Percentiles rank a stretch among this genome's conserved stretches.
Evolutionary conservation across 768 basidiomycete genomes (phyloP).

Genomic region (Glaciozyma martinii): DNA sequence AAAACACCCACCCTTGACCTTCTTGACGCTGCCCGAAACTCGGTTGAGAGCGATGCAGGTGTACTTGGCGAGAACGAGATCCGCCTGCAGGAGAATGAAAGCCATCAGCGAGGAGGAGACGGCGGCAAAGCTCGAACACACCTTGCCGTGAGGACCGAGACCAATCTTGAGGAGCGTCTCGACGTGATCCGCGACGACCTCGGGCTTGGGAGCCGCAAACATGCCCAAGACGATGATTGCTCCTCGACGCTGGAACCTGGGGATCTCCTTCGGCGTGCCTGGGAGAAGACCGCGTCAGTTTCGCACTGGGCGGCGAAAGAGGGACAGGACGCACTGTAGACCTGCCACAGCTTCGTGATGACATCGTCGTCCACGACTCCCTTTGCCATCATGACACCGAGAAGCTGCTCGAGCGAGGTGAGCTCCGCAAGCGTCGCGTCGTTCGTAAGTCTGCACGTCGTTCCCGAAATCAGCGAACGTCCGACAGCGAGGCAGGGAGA

Average conservation of each 20-base stretch:
- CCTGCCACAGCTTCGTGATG: constrained; percentile 85
- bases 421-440: constrained; percentile 87
- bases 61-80: constrained; percentile 81
- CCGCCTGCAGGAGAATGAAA: constrained; percentile 48
- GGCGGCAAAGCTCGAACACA: constrained; percentile 37
- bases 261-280: constrained; percentile 69
- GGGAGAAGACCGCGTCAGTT: background rate
- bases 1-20: constrained; percentile 67
- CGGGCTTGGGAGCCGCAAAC: constrained; percentile 74
- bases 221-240: constrained; percentile 96
- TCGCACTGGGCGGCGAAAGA: background rate
- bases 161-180: constrained; percentile 80
- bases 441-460: constrained; percentile 62
- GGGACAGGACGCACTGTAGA: constrained; percentile 61
- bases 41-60: constrained; percentile 89
- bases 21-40: constrained; percentile 88
- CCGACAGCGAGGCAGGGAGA: background rate
- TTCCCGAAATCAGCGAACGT: background rate
- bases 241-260: constrained; percentile 76
- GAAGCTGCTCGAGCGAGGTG: constrained; percentile 91
- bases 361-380: constrained; percentile 73
- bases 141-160: constrained; percentile 73
- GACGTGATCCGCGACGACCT: constrained; percentile 69
- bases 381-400: constrained; percentile 92
- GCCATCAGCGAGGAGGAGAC: background rate